phyloP scores from a whole-genome alignment of 805 yeast genomes.

The Candida railenensis region DNA sequence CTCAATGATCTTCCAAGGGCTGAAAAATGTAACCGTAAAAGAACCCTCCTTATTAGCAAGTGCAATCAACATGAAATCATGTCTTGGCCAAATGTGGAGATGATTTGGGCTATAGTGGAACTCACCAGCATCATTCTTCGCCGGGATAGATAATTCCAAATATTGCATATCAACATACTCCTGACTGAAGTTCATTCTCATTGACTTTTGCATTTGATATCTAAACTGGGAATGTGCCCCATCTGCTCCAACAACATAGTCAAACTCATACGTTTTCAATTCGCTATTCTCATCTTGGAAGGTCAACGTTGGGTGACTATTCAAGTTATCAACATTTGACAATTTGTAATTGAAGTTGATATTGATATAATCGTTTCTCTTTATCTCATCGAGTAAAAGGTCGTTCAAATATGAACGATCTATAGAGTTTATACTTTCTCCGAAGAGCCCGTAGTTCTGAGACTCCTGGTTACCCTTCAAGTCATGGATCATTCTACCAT shows the following conservation, averaged over 20 bases:
- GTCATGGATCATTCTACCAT: constrained; percentile 88
- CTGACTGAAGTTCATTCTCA: constrained; percentile 70
- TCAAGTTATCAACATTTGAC: constrained; percentile 31
- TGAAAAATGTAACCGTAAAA: constrained; percentile 87
- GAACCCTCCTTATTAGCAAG: constrained; percentile 83
- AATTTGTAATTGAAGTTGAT: constrained; percentile 60
- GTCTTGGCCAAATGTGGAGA: constrained; percentile 91
- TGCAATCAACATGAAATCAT: constrained; percentile 84
- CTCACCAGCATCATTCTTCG: constrained; percentile 17
- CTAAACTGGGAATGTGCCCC: constrained; percentile 81
- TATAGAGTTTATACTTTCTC: constrained; percentile 83
- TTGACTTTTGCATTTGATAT: constrained; percentile 59
- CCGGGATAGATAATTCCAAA: constrained; percentile 73
- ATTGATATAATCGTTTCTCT: constrained; percentile 39
- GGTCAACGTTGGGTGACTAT: constrained; percentile 19
- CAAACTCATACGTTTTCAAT: constrained; percentile 34
- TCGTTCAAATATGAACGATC: constrained; percentile 72
- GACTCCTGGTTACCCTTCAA: constrained; percentile 57
- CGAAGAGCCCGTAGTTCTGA: constrained; percentile 76
- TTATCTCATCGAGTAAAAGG: constrained; percentile 60
- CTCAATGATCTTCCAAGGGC: constrained; percentile 70
- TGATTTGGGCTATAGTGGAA: constrained; percentile 69
- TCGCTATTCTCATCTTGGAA: constrained; percentile 16
- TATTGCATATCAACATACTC: constrained; percentile 83
- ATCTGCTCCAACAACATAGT: constrained; percentile 78